A percentile compares a stretch with the other conserved stretches of the same genome.
phyloP scores from a whole-genome alignment of 2,329 filamentous ascomycete genomes.

The Botryosphaeria dothidea region DNA sequence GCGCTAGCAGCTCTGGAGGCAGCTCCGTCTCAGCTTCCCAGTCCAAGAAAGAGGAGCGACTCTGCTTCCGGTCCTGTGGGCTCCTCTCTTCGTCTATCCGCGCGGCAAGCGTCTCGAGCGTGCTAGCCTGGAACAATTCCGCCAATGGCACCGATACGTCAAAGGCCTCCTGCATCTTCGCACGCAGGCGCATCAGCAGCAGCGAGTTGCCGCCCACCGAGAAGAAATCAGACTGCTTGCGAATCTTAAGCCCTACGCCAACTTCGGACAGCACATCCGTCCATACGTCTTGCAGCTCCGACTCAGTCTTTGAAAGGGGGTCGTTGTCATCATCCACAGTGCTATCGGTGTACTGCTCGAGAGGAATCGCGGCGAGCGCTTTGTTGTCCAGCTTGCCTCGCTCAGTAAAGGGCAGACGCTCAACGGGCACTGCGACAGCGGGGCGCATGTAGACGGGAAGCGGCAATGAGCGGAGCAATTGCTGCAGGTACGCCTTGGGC shows the following conservation, averaged over 20 bases:
- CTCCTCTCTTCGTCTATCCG: not conserved
- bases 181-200: conserved; percentile 7
- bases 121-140: not conserved
- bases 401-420: not conserved
- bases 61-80: not conserved
- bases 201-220: conserved; percentile 17
- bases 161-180: not conserved
- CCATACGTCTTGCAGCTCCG: conserved; percentile 1
- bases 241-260: too few species aligned
- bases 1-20: not conserved
- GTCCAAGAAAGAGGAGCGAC: not conserved
- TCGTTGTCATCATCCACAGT: not conserved
- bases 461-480: too few species aligned
- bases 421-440: not conserved
- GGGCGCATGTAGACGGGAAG: conserved; percentile 14
- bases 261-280: not conserved
- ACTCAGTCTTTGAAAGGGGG: conserved; percentile 8
- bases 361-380: not conserved
- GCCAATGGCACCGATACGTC: not conserved
- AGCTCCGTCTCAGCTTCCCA: not conserved
- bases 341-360: too few species aligned
- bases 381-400: conserved; percentile 13
- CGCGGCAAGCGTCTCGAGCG: not conserved
- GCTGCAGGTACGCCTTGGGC: too few species aligned
- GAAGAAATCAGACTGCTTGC: too few species aligned